Evolutionary conservation across 345 rosid species (phyloP).

Genomic region (Acer saccharum): DNA sequence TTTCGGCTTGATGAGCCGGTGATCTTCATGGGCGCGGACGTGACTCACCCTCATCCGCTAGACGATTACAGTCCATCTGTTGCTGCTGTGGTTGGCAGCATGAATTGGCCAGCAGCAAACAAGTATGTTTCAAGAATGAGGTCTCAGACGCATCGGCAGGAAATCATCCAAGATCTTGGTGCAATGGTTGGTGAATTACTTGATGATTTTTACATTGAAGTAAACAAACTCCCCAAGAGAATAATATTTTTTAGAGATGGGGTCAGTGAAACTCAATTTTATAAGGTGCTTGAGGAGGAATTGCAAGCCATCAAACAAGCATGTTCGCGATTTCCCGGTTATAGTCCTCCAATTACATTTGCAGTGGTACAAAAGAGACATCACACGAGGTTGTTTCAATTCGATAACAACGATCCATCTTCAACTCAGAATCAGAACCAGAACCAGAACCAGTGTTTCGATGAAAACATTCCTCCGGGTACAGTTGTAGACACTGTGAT

Average conservation of each 20-base stretch:
- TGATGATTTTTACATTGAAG: conserved; percentile 69
- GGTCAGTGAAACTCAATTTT: conserved; percentile 91
- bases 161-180: conserved; percentile 82
- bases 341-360: conserved; percentile 77
- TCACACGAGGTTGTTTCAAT: conserved; percentile 81
- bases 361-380: conserved; percentile 94
- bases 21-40: conserved; percentile 99
- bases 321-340: conserved; percentile 57
- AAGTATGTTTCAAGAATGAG: conserved; percentile 83
- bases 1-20: conserved; percentile 70
- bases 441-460: conserved; percentile 33
- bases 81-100: conserved; percentile 99
- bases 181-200: conserved; percentile 84
- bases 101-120: conserved; percentile 99
- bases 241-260: conserved; percentile 96
- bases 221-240: conserved; percentile 68
- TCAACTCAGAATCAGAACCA: conserved; percentile 23
- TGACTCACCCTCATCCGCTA: conserved; percentile 94
- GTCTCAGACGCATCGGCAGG: conserved; percentile 96
- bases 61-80: conserved; percentile 94
- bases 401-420: conserved; percentile 37
- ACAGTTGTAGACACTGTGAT: conserved; percentile 90
- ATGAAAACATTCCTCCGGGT: conserved; percentile 86
- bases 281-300: conserved; percentile 77
- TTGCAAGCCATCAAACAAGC: conserved; percentile 67